Evolutionary conservation across 1,284 basidiomycete species (phyloP).

Genomic region (Cutaneotrichosporon cavernicola): DNA sequence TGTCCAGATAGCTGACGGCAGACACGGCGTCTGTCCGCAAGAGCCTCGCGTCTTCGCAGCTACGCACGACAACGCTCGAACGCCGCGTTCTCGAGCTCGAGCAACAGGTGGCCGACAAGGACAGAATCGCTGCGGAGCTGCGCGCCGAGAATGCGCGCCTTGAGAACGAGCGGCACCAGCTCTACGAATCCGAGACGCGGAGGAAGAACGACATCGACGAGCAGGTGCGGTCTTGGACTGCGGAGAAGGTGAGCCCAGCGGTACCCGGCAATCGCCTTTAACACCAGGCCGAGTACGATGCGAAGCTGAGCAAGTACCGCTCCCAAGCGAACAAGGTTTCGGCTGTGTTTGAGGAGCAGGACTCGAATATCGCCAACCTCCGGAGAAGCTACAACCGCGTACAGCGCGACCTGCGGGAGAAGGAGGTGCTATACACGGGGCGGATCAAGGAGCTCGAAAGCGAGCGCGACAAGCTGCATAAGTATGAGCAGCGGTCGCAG

Average conservation of each 20-base stretch:
- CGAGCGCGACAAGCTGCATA: constrained; percentile 33
- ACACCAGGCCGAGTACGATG: constrained; percentile 6
- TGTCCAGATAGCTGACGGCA: constrained; percentile 6
- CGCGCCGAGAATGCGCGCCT: constrained; percentile 33
- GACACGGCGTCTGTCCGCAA: constrained; percentile 25
- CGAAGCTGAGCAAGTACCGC: constrained; percentile 5
- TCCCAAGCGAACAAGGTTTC: constrained; percentile 1
- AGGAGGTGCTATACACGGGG: constrained; percentile 26
- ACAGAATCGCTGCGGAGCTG: constrained; percentile 32
- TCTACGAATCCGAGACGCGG: constrained; percentile 32
- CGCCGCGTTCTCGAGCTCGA: constrained; percentile 29
- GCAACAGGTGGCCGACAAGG: constrained; percentile 23
- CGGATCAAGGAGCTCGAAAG: constrained; percentile 37
- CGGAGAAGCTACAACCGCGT: constrained; percentile 9
- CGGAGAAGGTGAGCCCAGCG: constrained; percentile 36
- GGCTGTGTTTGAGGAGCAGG: not conserved
- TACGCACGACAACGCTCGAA: constrained; percentile 27
- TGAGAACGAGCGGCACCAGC: constrained; percentile 30
- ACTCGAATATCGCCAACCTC: not conserved
- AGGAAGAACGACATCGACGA: constrained; percentile 30
- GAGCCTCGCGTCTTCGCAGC: constrained; percentile 24
- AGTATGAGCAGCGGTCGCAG: constrained; percentile 41
- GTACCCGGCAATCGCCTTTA: not conserved
- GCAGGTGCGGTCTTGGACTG: constrained; percentile 32
- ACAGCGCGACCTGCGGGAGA: constrained; percentile 7